These are phyloP conservation scores for Wickerhamiella azymoides DNA, from an alignment of 805 yeast genomes.

Conservation along the genomic window DNA sequence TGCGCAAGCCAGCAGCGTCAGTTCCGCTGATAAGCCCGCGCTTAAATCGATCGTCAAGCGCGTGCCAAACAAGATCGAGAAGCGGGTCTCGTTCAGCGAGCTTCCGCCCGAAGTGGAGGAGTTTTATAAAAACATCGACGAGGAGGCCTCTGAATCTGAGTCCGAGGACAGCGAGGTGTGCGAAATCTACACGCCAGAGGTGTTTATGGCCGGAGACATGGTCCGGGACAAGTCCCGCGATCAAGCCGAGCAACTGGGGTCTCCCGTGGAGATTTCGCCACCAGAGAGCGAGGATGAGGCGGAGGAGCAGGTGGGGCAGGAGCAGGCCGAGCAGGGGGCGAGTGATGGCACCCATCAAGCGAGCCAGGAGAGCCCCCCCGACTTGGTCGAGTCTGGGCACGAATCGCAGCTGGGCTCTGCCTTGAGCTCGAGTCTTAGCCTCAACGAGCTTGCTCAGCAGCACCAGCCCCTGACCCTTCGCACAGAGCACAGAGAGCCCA, in stretches of 20 bases:
- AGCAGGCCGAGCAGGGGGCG: no score
- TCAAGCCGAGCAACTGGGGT: background rate
- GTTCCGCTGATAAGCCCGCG: constrained; percentile 7
- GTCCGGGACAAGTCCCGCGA: background rate
- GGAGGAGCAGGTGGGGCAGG: background rate
- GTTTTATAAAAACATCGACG: background rate
- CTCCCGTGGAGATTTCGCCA: background rate
- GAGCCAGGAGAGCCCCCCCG: no score
- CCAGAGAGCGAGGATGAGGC: background rate
- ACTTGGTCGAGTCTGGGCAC: no score
- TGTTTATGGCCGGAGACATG: background rate
- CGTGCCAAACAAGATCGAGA: constrained; percentile 14
- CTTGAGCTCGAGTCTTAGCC: background rate
- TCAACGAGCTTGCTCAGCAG: no score
- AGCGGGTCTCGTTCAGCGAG: constrained; percentile 17
- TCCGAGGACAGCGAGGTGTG: constrained; percentile 4
- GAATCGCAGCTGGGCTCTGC: no score
- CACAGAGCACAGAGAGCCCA: background rate
- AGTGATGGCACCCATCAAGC: no score
- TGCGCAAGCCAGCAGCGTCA: background rate
- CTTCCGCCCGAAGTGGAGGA: constrained; percentile 15
- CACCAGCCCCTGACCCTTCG: no score
- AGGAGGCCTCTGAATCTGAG: background rate
- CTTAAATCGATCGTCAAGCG: constrained; percentile 18
- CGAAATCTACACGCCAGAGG: background rate